Base-by-base conservation (phyloP, 805 yeast genomes). In the Metschnikowia shivogae region DNA sequence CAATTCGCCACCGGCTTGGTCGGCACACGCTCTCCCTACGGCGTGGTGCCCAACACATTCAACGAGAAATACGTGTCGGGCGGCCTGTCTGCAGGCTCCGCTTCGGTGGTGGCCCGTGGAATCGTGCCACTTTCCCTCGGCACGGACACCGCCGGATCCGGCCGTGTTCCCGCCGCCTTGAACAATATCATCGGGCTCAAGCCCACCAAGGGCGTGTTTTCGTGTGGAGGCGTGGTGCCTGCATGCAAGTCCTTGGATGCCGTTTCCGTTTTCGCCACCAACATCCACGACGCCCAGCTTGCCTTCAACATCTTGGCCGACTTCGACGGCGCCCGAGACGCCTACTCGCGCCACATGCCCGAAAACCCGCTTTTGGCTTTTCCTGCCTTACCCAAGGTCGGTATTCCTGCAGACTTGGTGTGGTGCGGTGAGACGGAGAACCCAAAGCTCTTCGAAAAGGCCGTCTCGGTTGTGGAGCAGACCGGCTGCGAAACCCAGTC, bases 1-100 rank as follows among this genome's bases (percentile, higher is more conserved):
- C 99, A 92, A 65, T 92, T 92, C 68, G 98, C 98, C 10, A 93
- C 99, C 2, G 99, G 99, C 32, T 74, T 92, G 47, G 98, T 92
- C 1, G 99, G 99, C 36, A 83, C 89, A 28, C 78, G 99, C 59
- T 86, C 96, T 6, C 98, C 99, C 1, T 92, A 92, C 61, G 99
- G 99, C 10, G 78, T 82, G 55, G 86, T 96, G 5, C 81, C 89
- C 32, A 84, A 84, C 64, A 82, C 92, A 1, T 89, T 92, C 64
- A 73, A 84, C 54, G 68, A 73, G 40, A 72, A 80, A 39, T 89
- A 89, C 60, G 97, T 92, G 13, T 79, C 89, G 45, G 99, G 99
- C 42, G 99, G 99, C 27, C 89, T 97, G 1, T 84, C 95, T 32
- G 89, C 97, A 0, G 99, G 99, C 10, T 88, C 96, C n/a, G 95